Percentiles rank a stretch among this genome's conserved stretches.
Evolutionary conservation across 73 alveolate species (phyloP).

Genomic region (Diophrys sp.): DNA sequence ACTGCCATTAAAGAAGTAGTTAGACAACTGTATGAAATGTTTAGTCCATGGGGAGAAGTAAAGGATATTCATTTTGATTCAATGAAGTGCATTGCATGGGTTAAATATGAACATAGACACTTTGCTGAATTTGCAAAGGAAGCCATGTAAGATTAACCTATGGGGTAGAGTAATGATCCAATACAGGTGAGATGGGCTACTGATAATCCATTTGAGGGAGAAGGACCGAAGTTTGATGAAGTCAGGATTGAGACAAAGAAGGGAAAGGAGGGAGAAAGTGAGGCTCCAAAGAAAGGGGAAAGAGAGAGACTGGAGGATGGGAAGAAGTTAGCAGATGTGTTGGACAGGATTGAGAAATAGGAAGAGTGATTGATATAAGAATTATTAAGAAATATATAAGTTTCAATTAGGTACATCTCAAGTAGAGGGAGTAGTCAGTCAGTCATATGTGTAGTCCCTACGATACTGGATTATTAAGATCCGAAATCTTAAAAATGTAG

Average conservation of each 20-base stretch:
- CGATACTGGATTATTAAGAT: too few relatives aligned
- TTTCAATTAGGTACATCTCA: too few relatives aligned
- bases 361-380: too few relatives aligned
- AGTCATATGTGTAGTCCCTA: too few relatives aligned
- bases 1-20: slow-evolving; percentile 89
- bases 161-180: slow-evolving; percentile 82
- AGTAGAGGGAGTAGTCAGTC: too few relatives aligned
- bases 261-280: too few relatives aligned
- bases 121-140: slow-evolving; percentile 99
- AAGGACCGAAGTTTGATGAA: slow-evolving; percentile 8
- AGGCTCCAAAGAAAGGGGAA: too few relatives aligned
- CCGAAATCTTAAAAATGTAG: too few relatives aligned
- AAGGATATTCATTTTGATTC: slow-evolving; percentile 92
- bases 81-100: slow-evolving; percentile 85
- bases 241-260: neutral
- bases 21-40: slow-evolving; percentile 85
- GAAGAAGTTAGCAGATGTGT: too few relatives aligned
- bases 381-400: too few relatives aligned
- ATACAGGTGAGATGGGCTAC: slow-evolving; percentile 93
- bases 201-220: slow-evolving; percentile 70
- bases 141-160: slow-evolving; percentile 95
- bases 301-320: too few relatives aligned
- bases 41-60: slow-evolving; percentile 97
- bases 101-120: slow-evolving; percentile 94
- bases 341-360: too few relatives aligned